Conservation (phyloP, 805 yeast species). For the Metschnikowia arizonensis region DNA sequence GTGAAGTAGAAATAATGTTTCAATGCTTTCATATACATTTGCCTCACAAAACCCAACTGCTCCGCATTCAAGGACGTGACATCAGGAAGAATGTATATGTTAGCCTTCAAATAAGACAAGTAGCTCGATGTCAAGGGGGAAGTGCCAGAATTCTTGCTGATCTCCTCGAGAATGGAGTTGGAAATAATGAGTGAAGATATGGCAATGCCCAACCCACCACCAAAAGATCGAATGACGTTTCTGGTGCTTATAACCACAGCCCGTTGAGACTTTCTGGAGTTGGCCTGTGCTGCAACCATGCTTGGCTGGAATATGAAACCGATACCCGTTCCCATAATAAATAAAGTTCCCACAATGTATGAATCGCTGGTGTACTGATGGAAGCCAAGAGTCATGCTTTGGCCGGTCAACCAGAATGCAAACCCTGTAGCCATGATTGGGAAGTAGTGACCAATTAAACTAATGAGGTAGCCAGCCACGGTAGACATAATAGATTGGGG, state of each 20-base stretch:
- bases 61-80: slow-evolving; percentile 18
- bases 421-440: slow-evolving; percentile 41
- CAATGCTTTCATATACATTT: slow-evolving; percentile 28
- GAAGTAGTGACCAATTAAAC: slow-evolving; percentile 41
- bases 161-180: slow-evolving; percentile 28
- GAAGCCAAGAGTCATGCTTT: slow-evolving; percentile 36
- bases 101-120: slow-evolving; percentile 23
- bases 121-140: slow-evolving; percentile 7
- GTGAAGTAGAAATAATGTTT: slow-evolving; percentile 30
- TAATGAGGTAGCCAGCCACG: slow-evolving; percentile 44
- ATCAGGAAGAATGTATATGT: slow-evolving; percentile 30
- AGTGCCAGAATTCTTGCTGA: slow-evolving; percentile 10
- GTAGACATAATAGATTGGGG: slow-evolving; percentile 41
- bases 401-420: slow-evolving; percentile 38
- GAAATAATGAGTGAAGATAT: slow-evolving; percentile 37
- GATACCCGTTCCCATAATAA: slow-evolving; percentile 39
- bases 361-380: slow-evolving; percentile 29
- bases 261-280: slow-evolving; percentile 47
- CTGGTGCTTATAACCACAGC: slow-evolving; percentile 57
- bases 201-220: slow-evolving; percentile 61
- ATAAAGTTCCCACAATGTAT: slow-evolving; percentile 32
- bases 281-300: slow-evolving; percentile 53
- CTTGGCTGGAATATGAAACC: slow-evolving; percentile 55
- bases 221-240: slow-evolving; percentile 54
- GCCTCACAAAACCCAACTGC: slow-evolving; percentile 20